phyloP scores from a whole-genome alignment of 2,329 filamentous ascomycete species.

The Pleoardoris graminearum region DNA sequence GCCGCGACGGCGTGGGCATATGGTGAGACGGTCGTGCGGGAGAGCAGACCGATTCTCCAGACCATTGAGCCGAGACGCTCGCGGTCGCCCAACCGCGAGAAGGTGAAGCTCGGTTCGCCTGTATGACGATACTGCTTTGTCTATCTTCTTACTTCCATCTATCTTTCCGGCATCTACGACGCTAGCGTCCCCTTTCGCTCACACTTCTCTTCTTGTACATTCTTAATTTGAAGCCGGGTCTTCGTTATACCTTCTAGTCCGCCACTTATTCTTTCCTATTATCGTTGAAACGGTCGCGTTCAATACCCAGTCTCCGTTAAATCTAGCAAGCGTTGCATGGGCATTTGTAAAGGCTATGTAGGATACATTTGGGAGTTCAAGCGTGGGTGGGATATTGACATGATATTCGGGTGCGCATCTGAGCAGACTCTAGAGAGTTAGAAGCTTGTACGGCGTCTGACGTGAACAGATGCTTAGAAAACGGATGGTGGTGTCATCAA shows the following conservation, averaged over 20 bases:
- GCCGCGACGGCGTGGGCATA: constrained; percentile 39
- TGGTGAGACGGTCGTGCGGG: constrained; percentile 26
- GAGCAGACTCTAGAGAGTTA: too few relatives aligned
- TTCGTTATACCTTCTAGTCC: neutral
- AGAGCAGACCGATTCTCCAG: constrained; percentile 25
- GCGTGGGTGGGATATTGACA: too few relatives aligned
- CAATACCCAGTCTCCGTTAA: neutral
- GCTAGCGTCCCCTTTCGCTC: neutral
- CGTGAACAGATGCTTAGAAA: too few relatives aligned
- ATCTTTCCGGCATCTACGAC: neutral
- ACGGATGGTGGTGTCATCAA: too few relatives aligned
- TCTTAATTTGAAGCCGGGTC: neutral
- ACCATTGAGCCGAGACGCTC: neutral
- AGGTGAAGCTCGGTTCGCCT: neutral
- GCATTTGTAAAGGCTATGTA: neutral
- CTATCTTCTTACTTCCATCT: neutral
- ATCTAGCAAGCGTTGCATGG: neutral
- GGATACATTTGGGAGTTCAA: neutral
- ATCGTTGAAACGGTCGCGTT: neutral
- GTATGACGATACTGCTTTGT: neutral
- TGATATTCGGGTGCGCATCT: too few relatives aligned
- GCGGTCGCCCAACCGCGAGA: neutral
- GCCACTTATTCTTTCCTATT: neutral
- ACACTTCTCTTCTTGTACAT: constrained; percentile 1
- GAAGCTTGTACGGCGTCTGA: too few relatives aligned